These are phyloP conservation scores for Tylopilus balloui DNA, from an alignment of 768 basidiomycete species.

Conservation along the genomic window DNA sequence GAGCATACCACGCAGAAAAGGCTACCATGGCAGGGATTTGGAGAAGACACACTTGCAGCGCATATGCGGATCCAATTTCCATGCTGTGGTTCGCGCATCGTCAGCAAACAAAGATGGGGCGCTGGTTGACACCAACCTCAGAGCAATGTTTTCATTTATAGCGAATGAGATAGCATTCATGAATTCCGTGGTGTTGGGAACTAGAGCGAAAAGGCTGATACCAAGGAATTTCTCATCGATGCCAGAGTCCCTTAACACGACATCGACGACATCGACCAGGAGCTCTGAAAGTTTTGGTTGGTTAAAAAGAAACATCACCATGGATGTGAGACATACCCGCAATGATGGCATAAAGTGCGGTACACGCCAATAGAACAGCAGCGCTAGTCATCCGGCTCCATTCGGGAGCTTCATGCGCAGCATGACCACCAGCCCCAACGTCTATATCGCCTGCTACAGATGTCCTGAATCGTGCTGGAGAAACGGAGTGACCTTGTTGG, in stretches of 20 bases:
- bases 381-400: conserved; percentile 92
- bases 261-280: conserved; percentile 92
- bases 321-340: conserved; percentile 60
- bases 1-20: conserved; percentile 93
- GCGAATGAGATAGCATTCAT: conserved; percentile 99
- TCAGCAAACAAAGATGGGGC: background rate
- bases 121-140: conserved; percentile 57
- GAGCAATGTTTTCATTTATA: conserved; percentile 91
- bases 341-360: conserved; percentile 89
- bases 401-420: conserved; percentile 91
- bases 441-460: conserved; percentile 39
- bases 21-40: conserved; percentile 99
- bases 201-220: conserved; percentile 92
- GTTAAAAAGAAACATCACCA: background rate
- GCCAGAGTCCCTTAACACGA: conserved; percentile 82
- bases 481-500: conserved; percentile 55
- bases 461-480: conserved; percentile 43
- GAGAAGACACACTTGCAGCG: conserved; percentile 93
- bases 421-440: conserved; percentile 52
- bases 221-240: conserved; percentile 98
- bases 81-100: conserved; percentile 52
- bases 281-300: conserved; percentile 56
- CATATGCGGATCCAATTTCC: conserved; percentile 99
- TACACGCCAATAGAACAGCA: conserved; percentile 85
- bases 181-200: conserved; percentile 98